Base-by-base conservation (phyloP, 805 yeast species). In the Candida oleophila region DNA sequence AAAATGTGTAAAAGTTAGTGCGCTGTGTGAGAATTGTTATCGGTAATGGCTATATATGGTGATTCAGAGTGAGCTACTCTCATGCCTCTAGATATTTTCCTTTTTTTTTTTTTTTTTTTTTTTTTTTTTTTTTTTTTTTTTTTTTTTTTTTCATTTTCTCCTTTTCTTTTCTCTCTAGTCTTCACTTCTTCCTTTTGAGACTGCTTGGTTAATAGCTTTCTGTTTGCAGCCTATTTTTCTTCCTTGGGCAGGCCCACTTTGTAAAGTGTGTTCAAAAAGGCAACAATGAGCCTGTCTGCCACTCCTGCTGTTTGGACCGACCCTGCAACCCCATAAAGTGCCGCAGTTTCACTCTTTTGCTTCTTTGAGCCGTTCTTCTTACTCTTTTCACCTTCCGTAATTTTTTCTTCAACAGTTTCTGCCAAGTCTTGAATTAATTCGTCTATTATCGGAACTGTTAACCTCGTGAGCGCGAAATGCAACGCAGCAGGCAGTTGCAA, bases 281-380 rank as follows among this genome's bases (percentile, higher is more conserved):
- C 91, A 12, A 78, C 85, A 36, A 92, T 86, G 9, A 92, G 65
- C 46, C 77, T 75, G 49, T 87, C 96, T 9, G 90, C 97, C 12
- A 94, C 82, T 2, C 96, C 94, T 0, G 83, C 78, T 0, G 97
- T 89, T 47, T 79, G 72, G 19, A 94, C 81, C 58, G 94, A 87
- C 5, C 97, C 97, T 2, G 98, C 98, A 41, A 92, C 95, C 54
- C 99, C 99, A 59, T 92, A 92, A 39, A 92, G 61, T 2, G 94
- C 96, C 14, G 96, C 94, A 1, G 96, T 89, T 48, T 87, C 89
- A 35, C 80, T 64, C 12, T 56, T 49, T 1, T 55, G 54, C 3
- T 49, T 54, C 28, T 56, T 53, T 25, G 30, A 25, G 18, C 81
- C 78, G 3, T 43, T 49, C 4, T 33, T 49, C 5, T 19, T 21